Evolutionary conservation across 306 rosid genomes (phyloP), one percentile per base, ranked within the genome.

Genomic region (Cucurbita argyrosperma): DNA sequence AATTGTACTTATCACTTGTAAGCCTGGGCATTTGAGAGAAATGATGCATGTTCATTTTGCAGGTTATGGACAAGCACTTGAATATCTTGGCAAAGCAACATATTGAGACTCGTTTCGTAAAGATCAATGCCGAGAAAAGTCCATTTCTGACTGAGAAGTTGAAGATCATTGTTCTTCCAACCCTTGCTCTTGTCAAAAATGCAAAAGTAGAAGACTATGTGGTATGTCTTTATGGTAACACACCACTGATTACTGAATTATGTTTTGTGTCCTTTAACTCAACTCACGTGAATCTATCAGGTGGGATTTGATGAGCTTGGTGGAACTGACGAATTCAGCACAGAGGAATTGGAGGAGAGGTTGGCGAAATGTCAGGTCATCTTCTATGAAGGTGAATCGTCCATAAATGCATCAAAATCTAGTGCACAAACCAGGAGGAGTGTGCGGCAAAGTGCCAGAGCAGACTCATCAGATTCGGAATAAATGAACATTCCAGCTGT

Each of bases 281-380:
- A 15, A 43, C 52, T n/a, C 80, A 57, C 66, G 72, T 72, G 57
- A 77, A 78, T 76, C 74, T 14, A 21, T 79, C 63, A 94, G 99
- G 99, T 94, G 57, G 99, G 99, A 53, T 94, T 94, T 76, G 97
- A 94, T 83, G 83, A 94, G 83, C 96, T 94, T 77, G 99, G 99
- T 19, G 97, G 97, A 72, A 89, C 90, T 26, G 99, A 94, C 64
- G 96, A 85, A 26, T 92, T 90, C 82, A 88, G 92, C 90, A 92
- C 96, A 7, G 96, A 92, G 85, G 92, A 87, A 58, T 72, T 92
- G 73, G 96, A 88, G 78, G 98, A 92, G 76, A 92, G 96, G 79
- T 83, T 90, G 79, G 96, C 95, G 52, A 90, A 87, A 87, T 82
- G 90, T 67, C 92, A 90, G 82, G 98, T 94, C 23, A 88, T 94